Evolutionary conservation across 1,139 yeast species (phyloP).

Genomic region (Debaryomyces sp.): DNA sequence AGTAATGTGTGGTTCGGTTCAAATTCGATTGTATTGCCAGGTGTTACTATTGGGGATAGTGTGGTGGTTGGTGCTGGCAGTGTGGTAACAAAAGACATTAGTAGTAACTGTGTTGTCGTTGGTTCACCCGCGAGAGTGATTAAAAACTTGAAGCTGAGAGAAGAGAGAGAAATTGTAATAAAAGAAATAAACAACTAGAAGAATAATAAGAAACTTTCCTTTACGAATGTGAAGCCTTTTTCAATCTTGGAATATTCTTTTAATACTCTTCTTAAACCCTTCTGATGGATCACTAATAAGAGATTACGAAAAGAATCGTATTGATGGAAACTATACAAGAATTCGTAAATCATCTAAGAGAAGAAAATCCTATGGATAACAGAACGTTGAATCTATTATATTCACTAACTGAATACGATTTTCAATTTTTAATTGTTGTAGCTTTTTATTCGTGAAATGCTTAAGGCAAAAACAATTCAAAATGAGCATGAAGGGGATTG

Average conservation of each 20-base stretch:
- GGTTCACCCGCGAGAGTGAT: constrained; percentile 64
- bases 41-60: constrained; percentile 66
- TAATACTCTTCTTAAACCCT: too few relatives aligned
- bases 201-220: too few relatives aligned
- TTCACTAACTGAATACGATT: too few relatives aligned
- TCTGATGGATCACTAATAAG: too few relatives aligned
- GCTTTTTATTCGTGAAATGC: too few relatives aligned
- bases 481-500: constrained; percentile 67
- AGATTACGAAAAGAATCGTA: too few relatives aligned
- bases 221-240: not conserved
- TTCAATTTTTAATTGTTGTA: too few relatives aligned
- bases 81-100: constrained; percentile 59
- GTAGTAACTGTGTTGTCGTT: constrained; percentile 53
- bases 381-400: too few relatives aligned
- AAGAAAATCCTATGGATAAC: too few relatives aligned
- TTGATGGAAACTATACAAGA: too few relatives aligned
- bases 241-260: too few relatives aligned
- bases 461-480: constrained; percentile 44
- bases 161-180: not conserved
- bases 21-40: constrained; percentile 57
- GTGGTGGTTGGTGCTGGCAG: constrained; percentile 66
- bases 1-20: constrained; percentile 71
- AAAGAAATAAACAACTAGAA: not conserved
- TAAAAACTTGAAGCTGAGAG: constrained; percentile 22
- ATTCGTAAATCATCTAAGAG: too few relatives aligned